Evolutionary conservation across 192 early-diverging fungal genomes (phyloP), one percentile per base, ranked within the genome.

Genomic region (Backusella luteola): DNA sequence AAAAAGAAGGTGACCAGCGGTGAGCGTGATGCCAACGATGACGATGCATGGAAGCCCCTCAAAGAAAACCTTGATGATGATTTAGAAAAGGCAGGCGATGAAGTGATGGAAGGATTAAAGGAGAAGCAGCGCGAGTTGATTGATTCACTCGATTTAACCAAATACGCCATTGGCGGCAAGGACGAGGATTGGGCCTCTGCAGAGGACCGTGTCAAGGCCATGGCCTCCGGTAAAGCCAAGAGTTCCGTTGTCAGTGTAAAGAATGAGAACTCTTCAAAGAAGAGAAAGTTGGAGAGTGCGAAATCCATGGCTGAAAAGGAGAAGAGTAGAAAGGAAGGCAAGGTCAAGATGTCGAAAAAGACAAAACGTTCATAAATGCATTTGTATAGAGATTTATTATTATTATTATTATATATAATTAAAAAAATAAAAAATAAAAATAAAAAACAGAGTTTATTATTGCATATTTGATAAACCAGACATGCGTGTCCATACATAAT

Each of bases 1-100:
- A 68, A 35, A 34, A 23, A 34, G 11, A 78, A 35, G 17, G 5
- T 4, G 42, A 66, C 32, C 0, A 21, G 15, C 1, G 78, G 73
- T 14, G 86, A 86, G 72, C 85, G 87, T 1, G 78, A 83, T 77
- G 69, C 87, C 1, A 86, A 83, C n/a, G 90, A 95, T 73, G 97
- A 95, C 6, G 91, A 85, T 4, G 87, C 91, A 7, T 99, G 98
- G 98, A 94, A 96, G 49, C 95, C 96, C 0, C 85, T 92, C 7
- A 82, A 77, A n/a, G 85, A 91, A 34, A 79, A 91, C 23, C 68
- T 98, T n/a, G 93, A 93, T 35, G 91, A 93, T 23, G 98, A 98
- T 76, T 84, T 98, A 73, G 89, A 89, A 9, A 91, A 95, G 69
- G 95, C 92, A n/a, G 96, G 92, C 17, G 83, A 91, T 23, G 91